phyloP scores from a whole-genome alignment of 2,329 filamentous ascomycete genomes.

The Geosmithia putterillii region DNA sequence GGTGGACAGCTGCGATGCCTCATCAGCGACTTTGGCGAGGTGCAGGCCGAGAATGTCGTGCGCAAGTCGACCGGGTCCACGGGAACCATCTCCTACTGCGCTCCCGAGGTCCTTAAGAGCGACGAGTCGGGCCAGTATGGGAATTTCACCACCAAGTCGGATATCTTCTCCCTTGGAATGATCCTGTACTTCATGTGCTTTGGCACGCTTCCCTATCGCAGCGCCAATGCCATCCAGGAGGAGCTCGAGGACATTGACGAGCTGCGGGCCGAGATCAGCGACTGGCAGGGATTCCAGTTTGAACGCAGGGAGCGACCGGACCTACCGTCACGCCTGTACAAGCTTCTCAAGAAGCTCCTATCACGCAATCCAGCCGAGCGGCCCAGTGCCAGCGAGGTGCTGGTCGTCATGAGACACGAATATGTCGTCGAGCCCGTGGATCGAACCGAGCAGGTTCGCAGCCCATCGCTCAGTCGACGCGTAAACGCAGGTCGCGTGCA shows the following conservation, averaged over 20 bases:
- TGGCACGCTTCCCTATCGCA: constrained; percentile 70
- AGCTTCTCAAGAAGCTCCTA: constrained; percentile 68
- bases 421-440: constrained; percentile 29
- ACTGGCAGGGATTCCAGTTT: constrained; percentile 79
- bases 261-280: constrained; percentile 72
- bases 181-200: constrained; percentile 99
- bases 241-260: constrained; percentile 85
- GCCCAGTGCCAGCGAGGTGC: constrained; percentile 76
- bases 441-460: neutral
- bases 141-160: constrained; percentile 94
- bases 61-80: constrained; percentile 89
- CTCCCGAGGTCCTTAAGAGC: constrained; percentile 75
- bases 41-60: constrained; percentile 69
- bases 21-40: constrained; percentile 96
- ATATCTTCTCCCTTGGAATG: constrained; percentile 98
- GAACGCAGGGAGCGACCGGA: constrained; percentile 65
- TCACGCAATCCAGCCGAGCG: constrained; percentile 64
- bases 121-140: constrained; percentile 61
- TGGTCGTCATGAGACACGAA: constrained; percentile 64
- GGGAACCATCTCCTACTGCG: constrained; percentile 94
- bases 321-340: constrained; percentile 75
- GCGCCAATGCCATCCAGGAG: constrained; percentile 75
- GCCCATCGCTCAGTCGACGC: constrained; percentile 9
- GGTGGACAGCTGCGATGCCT: constrained; percentile 63
- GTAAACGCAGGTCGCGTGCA: constrained; percentile 36